A percentile compares a stretch with the other conserved stretches of the same genome.
Evolutionary conservation across 306 rosid species (phyloP).

Genomic region (Calophaca sinica): DNA sequence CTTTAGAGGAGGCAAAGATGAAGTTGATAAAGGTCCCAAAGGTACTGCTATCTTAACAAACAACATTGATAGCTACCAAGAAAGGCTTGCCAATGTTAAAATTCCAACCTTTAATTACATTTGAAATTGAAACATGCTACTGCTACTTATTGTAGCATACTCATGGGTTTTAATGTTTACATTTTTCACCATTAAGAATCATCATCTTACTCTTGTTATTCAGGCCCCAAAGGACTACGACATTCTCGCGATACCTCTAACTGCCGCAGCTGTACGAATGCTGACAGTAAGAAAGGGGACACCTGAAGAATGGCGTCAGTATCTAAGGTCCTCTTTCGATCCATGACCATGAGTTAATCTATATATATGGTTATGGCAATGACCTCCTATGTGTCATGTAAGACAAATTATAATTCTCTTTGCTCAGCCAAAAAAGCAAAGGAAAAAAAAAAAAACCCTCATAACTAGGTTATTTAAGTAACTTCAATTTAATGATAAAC

Average conservation of each 20-base stretch:
- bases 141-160: conserved; percentile 18
- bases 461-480: no score
- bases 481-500: no score
- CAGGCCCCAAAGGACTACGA: conserved; percentile 95
- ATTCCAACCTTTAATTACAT: conserved; percentile 21
- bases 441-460: conserved; percentile 11
- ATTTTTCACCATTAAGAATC: conserved; percentile 11
- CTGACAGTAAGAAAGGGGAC: conserved; percentile 76
- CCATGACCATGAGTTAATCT: conserved; percentile 50
- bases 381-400: conserved; percentile 29
- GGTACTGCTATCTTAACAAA: conserved; percentile 58
- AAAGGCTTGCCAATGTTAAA: conserved; percentile 19
- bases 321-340: conserved; percentile 61
- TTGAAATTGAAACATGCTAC: conserved; percentile 9
- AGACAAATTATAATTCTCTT: conserved; percentile 31
- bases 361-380: conserved; percentile 9
- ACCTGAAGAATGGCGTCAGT: conserved; percentile 96
- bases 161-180: conserved; percentile 17
- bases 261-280: conserved; percentile 82
- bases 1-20: conserved; percentile 88
- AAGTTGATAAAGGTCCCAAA: conserved; percentile 78
- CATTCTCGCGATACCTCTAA: conserved; percentile 90
- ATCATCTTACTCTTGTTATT: conserved; percentile 38
- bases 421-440: not conserved
- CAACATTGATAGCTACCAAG: conserved; percentile 20